Percentiles rank a stretch among this genome's conserved stretches.
phyloP scores from a whole-genome alignment of 2,329 filamentous ascomycete genomes.

The Apiospora malaysiana region DNA sequence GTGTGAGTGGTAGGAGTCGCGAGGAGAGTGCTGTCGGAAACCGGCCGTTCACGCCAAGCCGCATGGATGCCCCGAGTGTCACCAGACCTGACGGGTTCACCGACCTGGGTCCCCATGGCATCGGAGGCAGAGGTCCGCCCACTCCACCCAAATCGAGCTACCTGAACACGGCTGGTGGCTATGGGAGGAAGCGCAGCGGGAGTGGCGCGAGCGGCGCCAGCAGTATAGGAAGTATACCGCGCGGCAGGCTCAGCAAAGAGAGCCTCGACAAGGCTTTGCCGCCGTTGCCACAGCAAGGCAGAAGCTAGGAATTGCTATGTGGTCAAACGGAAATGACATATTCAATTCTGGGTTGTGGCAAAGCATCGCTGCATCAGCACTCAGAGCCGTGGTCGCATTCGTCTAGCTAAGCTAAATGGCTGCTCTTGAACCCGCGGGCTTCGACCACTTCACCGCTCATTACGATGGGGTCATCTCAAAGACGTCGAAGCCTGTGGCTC shows the following conservation, averaged over 20 bases:
- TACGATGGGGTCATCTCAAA: not conserved
- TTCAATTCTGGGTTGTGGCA: not conserved
- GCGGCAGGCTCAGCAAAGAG: slow-evolving; percentile 54
- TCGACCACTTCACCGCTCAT: not conserved
- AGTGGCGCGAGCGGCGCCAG: slow-evolving; percentile 35
- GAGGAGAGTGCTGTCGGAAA: slow-evolving; percentile 46
- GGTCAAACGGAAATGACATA: not conserved
- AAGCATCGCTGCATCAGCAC: not conserved
- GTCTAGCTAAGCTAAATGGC: not conserved
- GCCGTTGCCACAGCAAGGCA: slow-evolving; percentile 51
- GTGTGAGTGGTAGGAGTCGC: slow-evolving; percentile 65
- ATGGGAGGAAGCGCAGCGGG: slow-evolving; percentile 34
- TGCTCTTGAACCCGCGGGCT: not conserved
- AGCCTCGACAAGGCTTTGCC: slow-evolving; percentile 67
- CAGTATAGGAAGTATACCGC: slow-evolving; percentile 39
- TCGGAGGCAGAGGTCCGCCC: slow-evolving; percentile 46
- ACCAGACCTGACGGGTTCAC: slow-evolving; percentile 42
- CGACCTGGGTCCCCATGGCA: slow-evolving; percentile 38
- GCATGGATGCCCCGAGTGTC: slow-evolving; percentile 38
- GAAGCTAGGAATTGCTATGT: not conserved
- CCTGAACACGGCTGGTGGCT: slow-evolving; percentile 50
- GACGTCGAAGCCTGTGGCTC: not conserved
- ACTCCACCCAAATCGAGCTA: slow-evolving; percentile 53
- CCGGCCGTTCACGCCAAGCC: slow-evolving; percentile 42
- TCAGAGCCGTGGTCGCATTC: not conserved